phyloP scores from a whole-genome alignment of 164 flowering plant genomes.

The Amborella trichopoda region DNA sequence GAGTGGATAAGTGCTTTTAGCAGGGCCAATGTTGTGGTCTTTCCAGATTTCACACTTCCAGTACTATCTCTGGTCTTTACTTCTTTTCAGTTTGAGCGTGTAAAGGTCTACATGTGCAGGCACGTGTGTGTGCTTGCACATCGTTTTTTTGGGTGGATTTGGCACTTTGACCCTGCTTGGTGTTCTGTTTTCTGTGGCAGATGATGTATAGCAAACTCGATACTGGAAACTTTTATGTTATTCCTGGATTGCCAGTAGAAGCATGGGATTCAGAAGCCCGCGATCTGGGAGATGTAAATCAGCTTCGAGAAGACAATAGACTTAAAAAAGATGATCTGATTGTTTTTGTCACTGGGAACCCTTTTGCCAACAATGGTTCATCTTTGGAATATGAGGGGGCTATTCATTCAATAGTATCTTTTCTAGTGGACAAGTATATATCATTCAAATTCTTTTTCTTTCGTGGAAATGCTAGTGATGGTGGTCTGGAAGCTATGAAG shows the following conservation, averaged over 20 bases:
- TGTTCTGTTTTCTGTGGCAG: constrained; percentile 51
- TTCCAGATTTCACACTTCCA: constrained; percentile 75
- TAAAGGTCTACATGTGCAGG: no score
- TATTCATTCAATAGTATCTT: constrained; percentile 64
- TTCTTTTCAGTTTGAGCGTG: no score
- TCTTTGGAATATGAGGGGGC: constrained; percentile 82
- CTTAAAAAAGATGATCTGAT: constrained; percentile 52
- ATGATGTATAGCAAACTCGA: constrained; percentile 85
- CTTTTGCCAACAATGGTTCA: constrained; percentile 60
- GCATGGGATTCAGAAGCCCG: constrained; percentile 88
- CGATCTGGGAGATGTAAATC: no score
- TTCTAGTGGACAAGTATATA: constrained; percentile 36
- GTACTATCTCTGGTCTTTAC: no score
- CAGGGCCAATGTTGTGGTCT: constrained; percentile 74
- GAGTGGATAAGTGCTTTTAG: constrained; percentile 67
- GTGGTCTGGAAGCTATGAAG: constrained; percentile 58
- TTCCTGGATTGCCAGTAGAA: constrained; percentile 84
- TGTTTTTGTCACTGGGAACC: constrained; percentile 71
- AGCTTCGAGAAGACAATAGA: constrained; percentile 40
- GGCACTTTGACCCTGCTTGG: no score
- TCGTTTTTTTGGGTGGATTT: no score
- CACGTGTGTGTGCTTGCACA: no score
- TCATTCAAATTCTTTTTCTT: constrained; percentile 68
- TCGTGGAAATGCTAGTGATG: constrained; percentile 70
- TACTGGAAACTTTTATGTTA: constrained; percentile 88